A percentile compares a stretch with the other conserved stretches of the same genome.
phyloP scores from a whole-genome alignment of 2,329 filamentous ascomycete genomes.

The Phyllosticta citribraziliensis region DNA sequence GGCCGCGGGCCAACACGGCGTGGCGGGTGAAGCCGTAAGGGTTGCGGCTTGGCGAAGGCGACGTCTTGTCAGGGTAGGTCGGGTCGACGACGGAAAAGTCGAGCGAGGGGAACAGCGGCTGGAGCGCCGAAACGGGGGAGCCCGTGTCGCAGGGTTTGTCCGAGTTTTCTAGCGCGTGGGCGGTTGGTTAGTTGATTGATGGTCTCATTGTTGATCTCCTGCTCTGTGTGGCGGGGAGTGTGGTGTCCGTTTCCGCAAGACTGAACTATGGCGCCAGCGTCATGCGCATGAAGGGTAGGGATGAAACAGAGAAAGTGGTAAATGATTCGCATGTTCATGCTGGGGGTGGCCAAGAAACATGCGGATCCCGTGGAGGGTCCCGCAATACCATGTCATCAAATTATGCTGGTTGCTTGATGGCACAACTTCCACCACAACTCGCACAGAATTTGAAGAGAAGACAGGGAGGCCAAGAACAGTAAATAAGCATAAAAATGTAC shows the following conservation, averaged over 20 bases:
- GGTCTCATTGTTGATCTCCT: not conserved
- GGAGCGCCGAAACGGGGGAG: slow-evolving; percentile 35
- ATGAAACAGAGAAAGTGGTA: not conserved
- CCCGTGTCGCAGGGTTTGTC: slow-evolving; percentile 53
- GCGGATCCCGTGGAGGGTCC: no score
- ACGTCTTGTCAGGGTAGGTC: slow-evolving; percentile 49
- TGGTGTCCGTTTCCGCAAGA: not conserved
- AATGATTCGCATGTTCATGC: not conserved
- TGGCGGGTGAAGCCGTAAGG: slow-evolving; percentile 45
- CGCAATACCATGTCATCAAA: no score
- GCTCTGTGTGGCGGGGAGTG: not conserved
- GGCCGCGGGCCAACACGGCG: slow-evolving; percentile 47
- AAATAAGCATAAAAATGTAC: not conserved
- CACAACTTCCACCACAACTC: no score
- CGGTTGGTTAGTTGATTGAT: not conserved
- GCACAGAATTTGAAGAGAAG: not conserved
- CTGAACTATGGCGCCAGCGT: not conserved
- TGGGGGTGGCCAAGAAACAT: not conserved
- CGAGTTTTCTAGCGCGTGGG: slow-evolving; percentile 28
- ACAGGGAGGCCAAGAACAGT: not conserved
- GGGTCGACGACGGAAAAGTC: slow-evolving; percentile 50
- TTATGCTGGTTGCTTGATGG: no score
- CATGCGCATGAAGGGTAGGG: not conserved
- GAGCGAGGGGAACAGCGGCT: slow-evolving; percentile 43
- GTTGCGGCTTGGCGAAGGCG: slow-evolving; percentile 15